Percentiles rank a stretch among this genome's conserved stretches.
phyloP scores from a whole-genome alignment of 2,329 filamentous ascomycete species.

The Dichotomopilus funicola region DNA sequence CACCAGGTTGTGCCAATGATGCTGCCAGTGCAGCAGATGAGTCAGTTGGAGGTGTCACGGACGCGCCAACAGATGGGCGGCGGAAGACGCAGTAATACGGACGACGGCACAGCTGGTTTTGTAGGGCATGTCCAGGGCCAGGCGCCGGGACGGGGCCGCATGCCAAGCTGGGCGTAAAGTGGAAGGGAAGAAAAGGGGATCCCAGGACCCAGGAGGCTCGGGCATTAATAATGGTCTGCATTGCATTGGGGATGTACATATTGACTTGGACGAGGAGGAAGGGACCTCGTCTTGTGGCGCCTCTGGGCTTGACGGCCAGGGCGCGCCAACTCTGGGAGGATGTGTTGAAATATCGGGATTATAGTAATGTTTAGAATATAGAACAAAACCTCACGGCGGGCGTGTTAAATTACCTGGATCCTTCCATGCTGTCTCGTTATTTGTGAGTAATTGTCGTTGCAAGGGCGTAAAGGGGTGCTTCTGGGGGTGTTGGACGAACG shows the following conservation, averaged over 20 bases:
- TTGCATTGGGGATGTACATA: no score
- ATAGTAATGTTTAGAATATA: neutral
- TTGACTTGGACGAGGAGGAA: neutral
- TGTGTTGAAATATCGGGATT: neutral
- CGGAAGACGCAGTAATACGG: conserved; percentile 2
- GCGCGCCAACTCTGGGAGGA: neutral
- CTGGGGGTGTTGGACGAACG: neutral
- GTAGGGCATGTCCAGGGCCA: conserved; percentile 33
- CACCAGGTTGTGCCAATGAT: conserved; percentile 31
- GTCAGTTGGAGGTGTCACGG: conserved; percentile 36
- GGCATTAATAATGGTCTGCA: no score
- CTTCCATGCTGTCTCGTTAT: neutral
- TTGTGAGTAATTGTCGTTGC: no score
- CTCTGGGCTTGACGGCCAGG: neutral
- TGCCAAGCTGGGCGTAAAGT: conserved; percentile 37
- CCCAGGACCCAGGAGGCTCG: no score
- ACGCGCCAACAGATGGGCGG: conserved; percentile 2
- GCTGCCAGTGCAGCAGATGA: neutral
- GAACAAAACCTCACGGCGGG: neutral
- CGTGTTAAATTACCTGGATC: no score
- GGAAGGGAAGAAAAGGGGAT: no score
- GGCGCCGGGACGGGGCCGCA: conserved; percentile 2
- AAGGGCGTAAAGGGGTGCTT: neutral
- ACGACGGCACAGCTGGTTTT: neutral
- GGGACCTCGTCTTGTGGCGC: neutral